These are phyloP conservation scores for Stromatinia cepivora DNA, from an alignment of 2,329 filamentous ascomycete species.

Conservation along the genomic window DNA sequence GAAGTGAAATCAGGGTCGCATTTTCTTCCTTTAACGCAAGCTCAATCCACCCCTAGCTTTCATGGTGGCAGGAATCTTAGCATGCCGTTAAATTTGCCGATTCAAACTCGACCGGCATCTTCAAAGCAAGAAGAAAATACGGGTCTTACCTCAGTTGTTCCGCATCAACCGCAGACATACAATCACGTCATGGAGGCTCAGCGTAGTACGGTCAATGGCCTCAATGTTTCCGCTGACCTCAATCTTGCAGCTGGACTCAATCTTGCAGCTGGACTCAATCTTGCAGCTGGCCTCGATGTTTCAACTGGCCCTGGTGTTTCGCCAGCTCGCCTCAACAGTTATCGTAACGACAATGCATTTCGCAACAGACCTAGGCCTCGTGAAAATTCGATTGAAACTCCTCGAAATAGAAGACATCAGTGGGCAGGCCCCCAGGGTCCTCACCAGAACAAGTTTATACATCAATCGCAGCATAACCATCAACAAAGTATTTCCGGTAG, in stretches of 20 bases:
- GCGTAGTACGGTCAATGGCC: not conserved
- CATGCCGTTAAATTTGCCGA: not conserved
- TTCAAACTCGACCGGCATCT: not conserved
- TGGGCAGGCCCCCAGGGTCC: not conserved
- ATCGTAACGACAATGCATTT: not conserved
- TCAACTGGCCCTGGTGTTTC: not conserved
- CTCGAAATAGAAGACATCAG: not conserved
- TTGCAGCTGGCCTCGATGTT: not conserved
- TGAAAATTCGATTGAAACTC: not conserved
- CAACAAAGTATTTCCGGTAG: conserved; percentile 1
- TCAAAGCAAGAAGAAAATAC: not conserved
- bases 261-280: too few relatives aligned
- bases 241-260: too few relatives aligned
- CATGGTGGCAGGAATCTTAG: not conserved
- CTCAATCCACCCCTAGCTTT: not conserved
- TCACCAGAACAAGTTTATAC: not conserved
- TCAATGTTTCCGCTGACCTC: not conserved
- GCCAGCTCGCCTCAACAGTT: not conserved
- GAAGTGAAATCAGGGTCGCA: not conserved
- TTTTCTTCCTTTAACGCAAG: not conserved
- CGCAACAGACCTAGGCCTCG: not conserved
- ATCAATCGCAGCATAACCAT: not conserved
- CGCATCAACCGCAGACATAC: not conserved
- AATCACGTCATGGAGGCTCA: conserved; percentile 13
- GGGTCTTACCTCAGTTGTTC: not conserved